A percentile compares a stretch with the other conserved stretches of the same genome.
These are phyloP conservation scores for Dryadomyces sulphureus DNA, from an alignment of 2,329 filamentous ascomycete genomes.

Conservation along the genomic window DNA sequence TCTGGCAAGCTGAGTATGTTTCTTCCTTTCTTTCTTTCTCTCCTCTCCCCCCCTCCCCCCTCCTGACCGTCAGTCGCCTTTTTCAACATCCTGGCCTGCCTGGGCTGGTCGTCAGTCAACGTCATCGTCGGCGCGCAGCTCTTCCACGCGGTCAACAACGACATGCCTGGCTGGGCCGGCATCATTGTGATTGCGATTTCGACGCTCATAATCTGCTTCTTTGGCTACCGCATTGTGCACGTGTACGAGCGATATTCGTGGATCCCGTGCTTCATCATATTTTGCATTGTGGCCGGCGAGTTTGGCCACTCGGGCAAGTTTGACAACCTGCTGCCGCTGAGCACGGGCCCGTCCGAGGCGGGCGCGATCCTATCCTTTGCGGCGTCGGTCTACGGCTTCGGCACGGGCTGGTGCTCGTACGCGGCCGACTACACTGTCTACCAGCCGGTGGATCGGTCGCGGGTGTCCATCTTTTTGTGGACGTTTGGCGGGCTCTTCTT, in stretches of 20 bases:
- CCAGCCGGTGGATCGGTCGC: conserved; percentile 28
- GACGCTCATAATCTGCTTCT: conserved; percentile 56
- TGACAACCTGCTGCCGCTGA: conserved; percentile 28
- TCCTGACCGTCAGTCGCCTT: conserved; percentile 37
- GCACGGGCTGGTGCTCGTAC: conserved; percentile 51
- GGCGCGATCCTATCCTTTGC: conserved; percentile 45
- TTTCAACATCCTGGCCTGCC: conserved; percentile 54
- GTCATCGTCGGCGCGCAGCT: conserved; percentile 68
- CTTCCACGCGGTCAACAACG: conserved; percentile 54
- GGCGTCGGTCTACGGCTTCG: conserved; percentile 51
- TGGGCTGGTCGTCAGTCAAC: conserved; percentile 68
- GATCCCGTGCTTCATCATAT: conserved; percentile 44
- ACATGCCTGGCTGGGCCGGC: conserved; percentile 58
- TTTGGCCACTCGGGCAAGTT: conserved; percentile 32
- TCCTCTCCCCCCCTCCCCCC: not conserved
- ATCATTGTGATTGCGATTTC: conserved; percentile 58
- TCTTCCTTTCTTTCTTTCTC: not conserved
- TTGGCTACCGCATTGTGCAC: conserved; percentile 65
- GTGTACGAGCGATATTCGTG: conserved; percentile 61
- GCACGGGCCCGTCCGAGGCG: conserved; percentile 40
- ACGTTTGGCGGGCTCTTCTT: conserved; percentile 56
- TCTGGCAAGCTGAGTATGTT: conserved; percentile 50
- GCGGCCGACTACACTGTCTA: conserved; percentile 43
- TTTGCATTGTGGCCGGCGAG: conserved; percentile 30
- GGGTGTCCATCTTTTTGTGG: conserved; percentile 49